These are phyloP conservation scores for Sophora flavescens DNA, from an alignment of 306 rosid genomes.

Conservation along the genomic window DNA sequence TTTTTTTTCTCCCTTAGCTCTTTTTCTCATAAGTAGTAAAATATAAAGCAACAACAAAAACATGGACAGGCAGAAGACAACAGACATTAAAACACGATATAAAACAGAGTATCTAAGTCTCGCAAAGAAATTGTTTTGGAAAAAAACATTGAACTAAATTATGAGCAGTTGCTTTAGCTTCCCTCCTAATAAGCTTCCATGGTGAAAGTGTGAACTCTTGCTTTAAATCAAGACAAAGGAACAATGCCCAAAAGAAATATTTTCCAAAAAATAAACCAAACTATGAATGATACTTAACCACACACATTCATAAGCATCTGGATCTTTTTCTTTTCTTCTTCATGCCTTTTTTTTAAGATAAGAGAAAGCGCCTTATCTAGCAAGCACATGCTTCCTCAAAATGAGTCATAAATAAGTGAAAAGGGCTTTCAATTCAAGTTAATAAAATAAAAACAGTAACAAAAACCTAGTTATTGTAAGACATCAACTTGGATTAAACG, in stretches of 20 bases:
- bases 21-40: background rate
- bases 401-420: constrained; percentile 32
- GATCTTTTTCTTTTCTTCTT: constrained; percentile 24
- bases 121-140: background rate
- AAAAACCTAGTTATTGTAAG: constrained; percentile 28
- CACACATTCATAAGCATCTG: constrained; percentile 37
- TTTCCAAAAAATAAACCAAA: constrained; percentile 35
- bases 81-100: constrained; percentile 4
- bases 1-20: constrained; percentile 8
- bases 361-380: constrained; percentile 15
- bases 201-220: constrained; percentile 19
- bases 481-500: constrained; percentile 1
- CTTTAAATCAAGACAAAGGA: constrained; percentile 33
- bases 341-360: constrained; percentile 18
- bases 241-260: constrained; percentile 21
- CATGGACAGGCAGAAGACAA: constrained; percentile 15
- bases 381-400: constrained; percentile 30
- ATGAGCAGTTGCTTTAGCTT: constrained; percentile 18
- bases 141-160: background rate
- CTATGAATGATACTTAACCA: constrained; percentile 15
- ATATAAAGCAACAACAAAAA: constrained; percentile 7
- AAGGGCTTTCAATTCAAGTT: constrained; percentile 27
- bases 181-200: constrained; percentile 14
- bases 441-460: constrained; percentile 27
- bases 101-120: background rate